These are phyloP conservation scores for Penicillium silybi DNA, from an alignment of 495 filamentous ascomycete species.

Conservation along the genomic window DNA sequence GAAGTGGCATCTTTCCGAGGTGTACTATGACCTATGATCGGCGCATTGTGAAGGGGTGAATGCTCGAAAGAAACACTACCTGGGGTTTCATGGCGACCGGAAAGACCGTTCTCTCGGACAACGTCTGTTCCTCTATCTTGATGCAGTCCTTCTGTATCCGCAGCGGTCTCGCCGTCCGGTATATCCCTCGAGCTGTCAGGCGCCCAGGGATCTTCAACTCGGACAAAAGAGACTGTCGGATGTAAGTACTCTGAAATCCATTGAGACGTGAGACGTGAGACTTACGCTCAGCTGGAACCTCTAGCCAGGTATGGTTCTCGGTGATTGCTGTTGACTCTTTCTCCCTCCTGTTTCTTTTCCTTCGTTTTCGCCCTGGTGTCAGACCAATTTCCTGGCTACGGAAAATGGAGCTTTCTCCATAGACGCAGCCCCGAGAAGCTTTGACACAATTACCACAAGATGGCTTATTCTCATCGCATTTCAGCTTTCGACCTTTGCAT, in stretches of 20 bases:
- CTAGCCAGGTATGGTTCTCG: too few relatives aligned
- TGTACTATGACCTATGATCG: too few relatives aligned
- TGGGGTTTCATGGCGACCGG: too few relatives aligned
- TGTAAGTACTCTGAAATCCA: not conserved
- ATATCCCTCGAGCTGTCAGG: not conserved
- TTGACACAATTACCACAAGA: slow-evolving; percentile 11
- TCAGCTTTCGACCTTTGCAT: slow-evolving; percentile 27
- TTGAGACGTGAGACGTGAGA: too few relatives aligned
- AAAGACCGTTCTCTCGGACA: too few relatives aligned
- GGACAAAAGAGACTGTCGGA: slow-evolving; percentile 5
- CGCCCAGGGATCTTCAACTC: slow-evolving; percentile 3
- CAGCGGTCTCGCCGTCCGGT: not conserved
- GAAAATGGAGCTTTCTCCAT: slow-evolving; percentile 9
- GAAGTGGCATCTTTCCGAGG: too few relatives aligned
- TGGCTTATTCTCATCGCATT: slow-evolving; percentile 24
- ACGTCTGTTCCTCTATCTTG: too few relatives aligned
- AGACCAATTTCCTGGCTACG: slow-evolving; percentile 3
- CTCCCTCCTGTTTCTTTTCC: not conserved
- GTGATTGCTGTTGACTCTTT: too few relatives aligned
- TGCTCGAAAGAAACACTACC: too few relatives aligned
- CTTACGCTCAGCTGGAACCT: too few relatives aligned
- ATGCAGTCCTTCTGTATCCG: too few relatives aligned
- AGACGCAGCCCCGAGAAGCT: slow-evolving; percentile 11
- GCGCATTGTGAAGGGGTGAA: too few relatives aligned
- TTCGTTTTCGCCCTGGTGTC: not conserved